phyloP scores from a whole-genome alignment of 148 eudicot genomes.

The Vaccinium myrtillus region DNA sequence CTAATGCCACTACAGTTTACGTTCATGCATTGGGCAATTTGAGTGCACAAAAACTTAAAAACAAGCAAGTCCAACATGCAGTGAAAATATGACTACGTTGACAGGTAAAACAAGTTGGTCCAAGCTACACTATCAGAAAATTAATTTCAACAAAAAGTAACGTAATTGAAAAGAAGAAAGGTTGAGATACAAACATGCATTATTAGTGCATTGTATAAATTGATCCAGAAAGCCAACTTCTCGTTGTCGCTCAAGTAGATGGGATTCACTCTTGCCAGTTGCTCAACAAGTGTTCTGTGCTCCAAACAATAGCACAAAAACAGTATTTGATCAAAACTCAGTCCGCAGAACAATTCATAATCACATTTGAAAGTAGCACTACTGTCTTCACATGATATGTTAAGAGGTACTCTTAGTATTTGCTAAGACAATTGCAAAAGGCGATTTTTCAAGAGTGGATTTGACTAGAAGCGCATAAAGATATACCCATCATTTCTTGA shows the following conservation, averaged over 20 bases:
- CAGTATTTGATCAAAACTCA: not conserved
- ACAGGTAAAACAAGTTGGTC: not conserved
- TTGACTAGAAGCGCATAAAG: not conserved
- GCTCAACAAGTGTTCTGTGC: constrained; percentile 22
- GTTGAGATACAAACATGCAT: constrained; percentile 24
- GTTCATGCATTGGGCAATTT: constrained; percentile 1
- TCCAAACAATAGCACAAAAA: constrained; percentile 11
- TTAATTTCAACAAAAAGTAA: not conserved
- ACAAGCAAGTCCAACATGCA: not conserved
- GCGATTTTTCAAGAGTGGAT: not conserved
- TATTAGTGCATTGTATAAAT: constrained; percentile 23
- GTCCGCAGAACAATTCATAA: not conserved
- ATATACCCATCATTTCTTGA: not conserved
- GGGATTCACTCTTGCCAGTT: constrained; percentile 22
- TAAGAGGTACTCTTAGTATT: not conserved
- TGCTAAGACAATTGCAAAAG: not conserved
- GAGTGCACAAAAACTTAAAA: not conserved
- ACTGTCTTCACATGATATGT: not conserved
- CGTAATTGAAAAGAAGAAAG: not conserved
- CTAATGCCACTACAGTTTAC: not conserved
- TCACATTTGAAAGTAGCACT: not conserved
- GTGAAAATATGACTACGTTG: not conserved
- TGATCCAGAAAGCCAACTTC: constrained; percentile 30
- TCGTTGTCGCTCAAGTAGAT: constrained; percentile 11
- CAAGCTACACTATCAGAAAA: not conserved